Base-by-base conservation (phyloP, 768 basidiomycete genomes). In the Boletus pseudo-olivaceus region DNA sequence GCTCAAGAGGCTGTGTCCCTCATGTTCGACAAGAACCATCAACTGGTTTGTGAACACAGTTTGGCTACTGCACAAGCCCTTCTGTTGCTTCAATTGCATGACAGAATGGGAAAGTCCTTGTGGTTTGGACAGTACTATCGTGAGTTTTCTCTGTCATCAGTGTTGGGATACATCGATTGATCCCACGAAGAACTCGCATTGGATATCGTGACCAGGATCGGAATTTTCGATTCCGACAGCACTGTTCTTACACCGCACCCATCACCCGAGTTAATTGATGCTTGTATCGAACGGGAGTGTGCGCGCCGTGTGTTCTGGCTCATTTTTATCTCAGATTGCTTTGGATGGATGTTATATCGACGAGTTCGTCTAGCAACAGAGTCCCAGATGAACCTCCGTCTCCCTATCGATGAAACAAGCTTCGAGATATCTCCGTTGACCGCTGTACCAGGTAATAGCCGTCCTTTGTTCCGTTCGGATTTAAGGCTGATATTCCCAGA, bases 231-330 rank as follows among this genome's bases (percentile, higher is more conserved):
- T 58, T 80, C 82, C 37, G 85, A 88, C 55, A 77, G 80, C 61
- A 80, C 82, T 34, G 77, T 78, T 51, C 74, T 82, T 56, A 80
- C 85, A 37, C 80, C 83, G 44, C 71, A 80, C 40, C 82, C 83
- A 48, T 76, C 82, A 54, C 74, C 81, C 49, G 80, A 82, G 49
- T 82, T 82, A 59, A 82, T 83, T 23, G 78, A 84, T 57, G 75
- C 75, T 50, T 79, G 79, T 44, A 82, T 88, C 59, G 84, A 89
- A 62, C 85, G 83, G 55, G 89, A 93, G 73, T 87, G 86, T 56
- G 76, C 84, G n/a, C 84, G 90, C 43, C 82, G 90, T 52, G 82
- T 87, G 54, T 90, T 91, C 70, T 92, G 90, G 89, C 75, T 88
- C 51, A 81, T 88, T 54, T 82, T 84, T 64, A 72, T 83, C 55